Percentiles rank a stretch among this genome's conserved stretches.
phyloP scores from a whole-genome alignment of 2,329 filamentous ascomycete species.

The Elsinoe necatrix region DNA sequence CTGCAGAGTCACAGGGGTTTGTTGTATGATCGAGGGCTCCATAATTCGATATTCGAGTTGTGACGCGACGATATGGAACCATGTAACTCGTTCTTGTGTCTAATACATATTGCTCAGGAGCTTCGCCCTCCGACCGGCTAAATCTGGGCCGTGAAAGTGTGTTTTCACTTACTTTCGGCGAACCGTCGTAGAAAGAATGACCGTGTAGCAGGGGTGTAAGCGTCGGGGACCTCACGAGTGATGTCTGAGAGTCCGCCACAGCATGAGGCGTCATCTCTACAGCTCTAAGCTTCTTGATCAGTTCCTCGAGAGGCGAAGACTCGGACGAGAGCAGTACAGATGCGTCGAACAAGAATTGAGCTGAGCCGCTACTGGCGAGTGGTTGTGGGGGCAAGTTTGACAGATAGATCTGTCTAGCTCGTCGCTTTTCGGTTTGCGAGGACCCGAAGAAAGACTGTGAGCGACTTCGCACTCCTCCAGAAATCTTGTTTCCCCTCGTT shows the following conservation, averaged over 20 bases:
- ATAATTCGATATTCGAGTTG: neutral
- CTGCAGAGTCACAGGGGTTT: neutral
- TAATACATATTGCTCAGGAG: too few species aligned
- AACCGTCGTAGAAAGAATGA: neutral
- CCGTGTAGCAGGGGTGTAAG: neutral
- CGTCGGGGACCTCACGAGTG: neutral
- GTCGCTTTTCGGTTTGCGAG: neutral
- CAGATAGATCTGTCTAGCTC: neutral
- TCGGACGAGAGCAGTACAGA: neutral
- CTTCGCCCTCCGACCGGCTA: too few species aligned
- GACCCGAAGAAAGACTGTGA: neutral
- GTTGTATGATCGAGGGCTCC: neutral
- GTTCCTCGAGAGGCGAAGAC: conserved; percentile 21
- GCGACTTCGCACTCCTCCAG: neutral
- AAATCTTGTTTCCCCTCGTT: neutral
- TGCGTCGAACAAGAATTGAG: neutral
- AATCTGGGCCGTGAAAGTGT: too few species aligned
- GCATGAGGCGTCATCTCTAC: conserved; percentile 17
- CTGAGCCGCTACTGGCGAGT: neutral
- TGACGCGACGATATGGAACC: neutral
- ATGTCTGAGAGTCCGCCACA: neutral
- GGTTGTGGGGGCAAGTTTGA: neutral
- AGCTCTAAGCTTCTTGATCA: conserved; percentile 25
- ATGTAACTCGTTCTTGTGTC: too few species aligned
- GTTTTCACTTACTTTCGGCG: neutral